Percentiles rank a stretch among this genome's conserved stretches.
These are phyloP conservation scores for Lanmaoa rubissima DNA, from an alignment of 768 basidiomycete species.

Conservation along the genomic window DNA sequence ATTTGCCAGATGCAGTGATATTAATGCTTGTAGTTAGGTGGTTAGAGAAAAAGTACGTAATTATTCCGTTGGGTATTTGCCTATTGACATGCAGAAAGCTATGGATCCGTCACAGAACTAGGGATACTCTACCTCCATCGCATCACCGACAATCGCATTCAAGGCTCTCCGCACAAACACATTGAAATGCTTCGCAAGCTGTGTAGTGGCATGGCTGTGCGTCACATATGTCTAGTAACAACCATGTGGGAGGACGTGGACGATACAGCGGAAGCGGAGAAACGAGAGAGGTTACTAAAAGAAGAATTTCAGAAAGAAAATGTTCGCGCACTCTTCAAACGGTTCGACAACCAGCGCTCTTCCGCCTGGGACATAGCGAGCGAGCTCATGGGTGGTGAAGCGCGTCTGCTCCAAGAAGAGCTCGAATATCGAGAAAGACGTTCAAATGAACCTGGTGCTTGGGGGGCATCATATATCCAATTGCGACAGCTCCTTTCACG, in stretches of 20 bases:
- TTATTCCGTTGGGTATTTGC: background rate
- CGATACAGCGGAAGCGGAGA: background rate
- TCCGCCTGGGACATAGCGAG: background rate
- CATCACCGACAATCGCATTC: conserved; percentile 8
- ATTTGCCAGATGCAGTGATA: background rate
- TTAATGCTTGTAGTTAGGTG: background rate
- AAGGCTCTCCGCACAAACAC: background rate
- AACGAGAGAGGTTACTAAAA: background rate
- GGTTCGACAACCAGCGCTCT: conserved; percentile 4
- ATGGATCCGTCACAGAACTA: background rate
- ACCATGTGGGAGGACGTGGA: no score
- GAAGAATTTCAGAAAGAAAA: background rate
- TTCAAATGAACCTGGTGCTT: background rate
- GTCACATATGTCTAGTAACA: conserved; percentile 6
- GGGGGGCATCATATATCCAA: background rate
- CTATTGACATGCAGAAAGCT: background rate
- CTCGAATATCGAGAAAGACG: background rate
- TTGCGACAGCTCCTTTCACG: conserved; percentile 1
- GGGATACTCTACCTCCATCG: conserved; percentile 7
- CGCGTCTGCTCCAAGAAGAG: background rate
- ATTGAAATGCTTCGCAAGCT: background rate
- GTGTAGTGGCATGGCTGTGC: background rate
- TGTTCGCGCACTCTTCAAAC: background rate
- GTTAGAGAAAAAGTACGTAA: background rate
- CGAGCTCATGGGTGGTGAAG: background rate